Conservation (phyloP, 495 filamentous ascomycete species). For the Trichocladium antarcticum region DNA sequence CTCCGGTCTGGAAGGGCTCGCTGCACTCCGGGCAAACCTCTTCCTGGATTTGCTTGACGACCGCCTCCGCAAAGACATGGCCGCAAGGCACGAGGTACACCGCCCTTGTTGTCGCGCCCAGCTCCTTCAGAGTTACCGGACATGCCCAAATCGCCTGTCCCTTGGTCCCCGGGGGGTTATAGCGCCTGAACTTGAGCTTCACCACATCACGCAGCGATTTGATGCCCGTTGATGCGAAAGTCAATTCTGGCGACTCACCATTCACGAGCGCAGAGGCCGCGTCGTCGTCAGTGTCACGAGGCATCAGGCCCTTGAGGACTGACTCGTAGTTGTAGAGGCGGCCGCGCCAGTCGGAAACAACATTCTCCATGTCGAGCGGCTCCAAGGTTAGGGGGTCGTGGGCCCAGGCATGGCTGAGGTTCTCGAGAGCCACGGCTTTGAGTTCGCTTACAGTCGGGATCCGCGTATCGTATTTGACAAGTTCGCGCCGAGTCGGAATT, state of each 20-base stretch:
- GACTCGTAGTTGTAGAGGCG: slow-evolving; percentile 93
- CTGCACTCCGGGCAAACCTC: slow-evolving; percentile 55
- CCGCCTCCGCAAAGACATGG: slow-evolving; percentile 81
- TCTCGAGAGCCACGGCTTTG: slow-evolving; percentile 76
- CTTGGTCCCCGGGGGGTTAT: slow-evolving; percentile 35
- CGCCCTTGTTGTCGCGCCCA: slow-evolving; percentile 67
- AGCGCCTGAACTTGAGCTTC: slow-evolving; percentile 65
- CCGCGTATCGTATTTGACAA: slow-evolving; percentile 80
- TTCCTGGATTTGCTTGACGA: slow-evolving; percentile 61
- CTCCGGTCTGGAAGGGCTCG: slow-evolving; percentile 58
- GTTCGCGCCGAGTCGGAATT: slow-evolving; percentile 89
- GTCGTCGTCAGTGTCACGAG: slow-evolving; percentile 34
- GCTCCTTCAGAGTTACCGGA: slow-evolving; percentile 73
- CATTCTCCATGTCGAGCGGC: slow-evolving; percentile 51
- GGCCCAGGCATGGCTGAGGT: slow-evolving; percentile 73
- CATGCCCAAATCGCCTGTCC: slow-evolving; percentile 59
- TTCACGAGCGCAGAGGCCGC: slow-evolving; percentile 9
- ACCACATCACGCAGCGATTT: slow-evolving; percentile 79
- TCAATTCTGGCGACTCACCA: slow-evolving; percentile 40
- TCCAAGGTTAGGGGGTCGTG: slow-evolving; percentile 76
- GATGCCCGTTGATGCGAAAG: slow-evolving; percentile 56
- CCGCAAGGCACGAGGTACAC: slow-evolving; percentile 93
- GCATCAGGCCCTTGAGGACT: slow-evolving; percentile 68
- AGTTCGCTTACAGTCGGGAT: slow-evolving; percentile 74
- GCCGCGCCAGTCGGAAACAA: slow-evolving; percentile 77